phyloP scores from a whole-genome alignment of 169 alveolate species.

The Plasmodium inui region DNA sequence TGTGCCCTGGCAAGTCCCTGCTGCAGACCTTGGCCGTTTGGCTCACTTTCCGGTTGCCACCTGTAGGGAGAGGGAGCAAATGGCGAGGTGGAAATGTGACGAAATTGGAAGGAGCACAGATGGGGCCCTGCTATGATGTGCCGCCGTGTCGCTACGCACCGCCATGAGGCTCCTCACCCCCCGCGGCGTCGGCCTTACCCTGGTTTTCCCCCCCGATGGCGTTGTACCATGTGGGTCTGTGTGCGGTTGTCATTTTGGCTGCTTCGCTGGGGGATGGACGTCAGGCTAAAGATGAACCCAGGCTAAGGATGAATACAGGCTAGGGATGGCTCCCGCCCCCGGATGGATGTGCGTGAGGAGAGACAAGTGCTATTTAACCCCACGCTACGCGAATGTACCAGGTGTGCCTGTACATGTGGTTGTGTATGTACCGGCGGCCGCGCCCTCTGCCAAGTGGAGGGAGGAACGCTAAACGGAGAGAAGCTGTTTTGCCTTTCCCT shows the following conservation, averaged over 20 bases:
- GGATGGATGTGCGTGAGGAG: background rate
- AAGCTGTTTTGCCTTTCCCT: too few relatives aligned
- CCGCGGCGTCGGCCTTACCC: conserved; percentile 58
- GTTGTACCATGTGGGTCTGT: conserved; percentile 87
- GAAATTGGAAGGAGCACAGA: background rate
- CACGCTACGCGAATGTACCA: background rate
- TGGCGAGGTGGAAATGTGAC: background rate
- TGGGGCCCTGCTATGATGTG: background rate
- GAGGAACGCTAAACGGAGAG: too few relatives aligned
- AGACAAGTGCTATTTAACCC: background rate
- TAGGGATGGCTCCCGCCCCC: background rate
- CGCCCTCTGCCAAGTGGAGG: too few relatives aligned
- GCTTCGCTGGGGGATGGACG: background rate
- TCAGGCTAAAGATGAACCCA: background rate
- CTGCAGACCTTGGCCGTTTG: conserved; percentile 84
- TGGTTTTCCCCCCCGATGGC: conserved; percentile 85
- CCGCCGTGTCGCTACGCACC: background rate
- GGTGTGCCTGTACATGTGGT: too few relatives aligned
- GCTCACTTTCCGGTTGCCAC: conserved; percentile 75
- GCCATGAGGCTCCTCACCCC: too few relatives aligned
- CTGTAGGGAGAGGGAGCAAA: background rate
- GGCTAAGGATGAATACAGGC: background rate
- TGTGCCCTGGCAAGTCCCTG: conserved; percentile 84
- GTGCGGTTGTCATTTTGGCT: conserved; percentile 86
- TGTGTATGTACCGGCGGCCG: too few relatives aligned